Base-by-base conservation (phyloP, 2,329 filamentous ascomycete species). In the Macrophomina tecta region DNA sequence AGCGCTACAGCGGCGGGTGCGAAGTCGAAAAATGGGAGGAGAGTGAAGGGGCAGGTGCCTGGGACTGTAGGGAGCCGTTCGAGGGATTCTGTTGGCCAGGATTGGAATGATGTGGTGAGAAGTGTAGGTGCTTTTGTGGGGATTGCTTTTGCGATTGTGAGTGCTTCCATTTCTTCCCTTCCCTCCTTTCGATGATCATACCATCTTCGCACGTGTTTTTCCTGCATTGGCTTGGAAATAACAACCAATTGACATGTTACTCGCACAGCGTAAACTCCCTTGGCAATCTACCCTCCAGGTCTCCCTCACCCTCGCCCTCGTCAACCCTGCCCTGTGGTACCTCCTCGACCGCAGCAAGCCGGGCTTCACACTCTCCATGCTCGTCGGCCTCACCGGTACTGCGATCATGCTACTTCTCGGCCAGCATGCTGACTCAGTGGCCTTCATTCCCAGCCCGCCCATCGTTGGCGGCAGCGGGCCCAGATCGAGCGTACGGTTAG, bases 251-350 rank as follows among this genome's bases (percentile, higher is more conserved):
- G 60, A 62, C 53, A 32, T 45, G 38, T 53, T 55, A 52, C 55
- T 72, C 12, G 56, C 56, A 56, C 72, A 96, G 92, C 90, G 95
- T 70, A 92, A 91, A 78, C 87, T 97, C 9, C 91, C 93, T 1
- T 99, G 95, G 95, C 87, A 94, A 73, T 97, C 94, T 8, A 95
- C 93, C 1, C 87, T 97, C n/a, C 95, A 99, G 79, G 89, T 96
- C 23, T 96, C 94, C 1, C 80, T 96, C 32, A 95, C 94, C 0
- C 88, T 99, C 58, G 92, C 93, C 28, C 87, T 98, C 68, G 92
- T 91, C 23, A 98, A 98, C 76, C 94, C 95, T 1, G 91, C 95
- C 9, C 83, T 99, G 18, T 99, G 95, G 95, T 99, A 97, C 80
- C 84, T 98, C 30, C 91, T 99, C 74, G 95, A 99, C 80, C 91